Percentiles rank a stretch among this genome's conserved stretches.
Evolutionary conservation across 2,329 filamentous ascomycete species (phyloP).

Genomic region (Fusarium verticillioides): DNA sequence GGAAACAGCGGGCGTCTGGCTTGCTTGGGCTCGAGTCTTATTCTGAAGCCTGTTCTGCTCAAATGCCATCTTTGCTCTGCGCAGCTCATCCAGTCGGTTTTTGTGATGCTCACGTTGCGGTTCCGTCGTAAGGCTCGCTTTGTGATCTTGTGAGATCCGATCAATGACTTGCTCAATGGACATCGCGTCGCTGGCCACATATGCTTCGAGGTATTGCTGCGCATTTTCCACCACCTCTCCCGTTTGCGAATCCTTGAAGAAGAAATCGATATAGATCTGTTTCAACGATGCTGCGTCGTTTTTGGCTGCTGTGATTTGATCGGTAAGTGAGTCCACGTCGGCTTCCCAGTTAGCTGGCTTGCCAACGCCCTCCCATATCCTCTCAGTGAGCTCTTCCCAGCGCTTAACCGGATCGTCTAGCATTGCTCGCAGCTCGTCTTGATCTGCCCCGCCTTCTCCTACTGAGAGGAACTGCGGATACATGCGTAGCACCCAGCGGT

Average conservation of each 20-base stretch:
- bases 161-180: constrained; percentile 51
- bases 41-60: constrained; percentile 56
- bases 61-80: constrained; percentile 60
- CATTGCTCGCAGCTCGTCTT: constrained; percentile 50
- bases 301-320: constrained; percentile 48
- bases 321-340: constrained; percentile 49
- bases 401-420: constrained; percentile 53
- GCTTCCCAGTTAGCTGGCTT: constrained; percentile 48
- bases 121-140: constrained; percentile 46
- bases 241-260: constrained; percentile 55
- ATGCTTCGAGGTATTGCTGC: constrained; percentile 55
- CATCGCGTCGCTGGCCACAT: constrained; percentile 42
- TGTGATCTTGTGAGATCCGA: constrained; percentile 48
- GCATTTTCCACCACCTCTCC: constrained; percentile 48
- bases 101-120: constrained; percentile 53
- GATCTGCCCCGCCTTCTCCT: constrained; percentile 44
- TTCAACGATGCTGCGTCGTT: constrained; percentile 49
- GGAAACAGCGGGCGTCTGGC: constrained; percentile 43
- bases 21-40: constrained; percentile 49
- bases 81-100: constrained; percentile 58
- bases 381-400: constrained; percentile 51
- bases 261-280: constrained; percentile 54
- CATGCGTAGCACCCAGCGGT: constrained; percentile 57
- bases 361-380: constrained; percentile 52
- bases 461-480: constrained; percentile 53